Percentiles rank a stretch among this genome's conserved stretches.
These are phyloP conservation scores for Rhodomyrtus tomentosa DNA, from an alignment of 345 rosid species.

Conservation along the genomic window DNA sequence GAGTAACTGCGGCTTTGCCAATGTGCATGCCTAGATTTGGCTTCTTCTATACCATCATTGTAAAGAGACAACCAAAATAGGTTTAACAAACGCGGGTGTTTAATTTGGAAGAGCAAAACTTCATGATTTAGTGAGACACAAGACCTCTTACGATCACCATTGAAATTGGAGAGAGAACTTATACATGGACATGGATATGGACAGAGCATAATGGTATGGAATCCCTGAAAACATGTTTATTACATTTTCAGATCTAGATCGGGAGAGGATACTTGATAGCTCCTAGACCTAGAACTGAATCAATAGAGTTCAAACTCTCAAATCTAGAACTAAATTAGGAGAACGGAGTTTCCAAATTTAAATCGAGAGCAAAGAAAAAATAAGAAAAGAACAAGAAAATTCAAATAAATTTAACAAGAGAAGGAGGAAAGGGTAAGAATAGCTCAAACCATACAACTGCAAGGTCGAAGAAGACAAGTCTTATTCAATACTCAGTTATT, in stretches of 20 bases:
- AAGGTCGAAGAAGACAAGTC: background rate
- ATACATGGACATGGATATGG: no score
- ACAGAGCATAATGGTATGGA: no score
- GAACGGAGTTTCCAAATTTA: background rate
- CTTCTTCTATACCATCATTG: no score
- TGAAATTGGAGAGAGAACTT: background rate
- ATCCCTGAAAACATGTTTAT: no score
- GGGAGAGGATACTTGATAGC: no score
- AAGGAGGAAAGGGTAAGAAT: no score
- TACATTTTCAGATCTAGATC: no score
- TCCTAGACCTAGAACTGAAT: no score
- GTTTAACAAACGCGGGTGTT: no score
- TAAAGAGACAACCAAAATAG: no score
- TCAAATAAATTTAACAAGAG: background rate
- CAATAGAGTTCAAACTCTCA: background rate
- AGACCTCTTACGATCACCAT: background rate
- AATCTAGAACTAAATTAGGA: background rate
- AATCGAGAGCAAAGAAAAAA: background rate
- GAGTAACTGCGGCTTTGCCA: no score
- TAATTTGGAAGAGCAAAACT: background rate
- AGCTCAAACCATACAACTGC: background rate
- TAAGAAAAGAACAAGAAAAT: background rate
- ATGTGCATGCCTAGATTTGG: fast-evolving
- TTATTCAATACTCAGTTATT: background rate
- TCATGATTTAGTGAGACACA: background rate